phyloP scores from a whole-genome alignment of 176 grass and related monocot species.

The Poa pratensis region DNA sequence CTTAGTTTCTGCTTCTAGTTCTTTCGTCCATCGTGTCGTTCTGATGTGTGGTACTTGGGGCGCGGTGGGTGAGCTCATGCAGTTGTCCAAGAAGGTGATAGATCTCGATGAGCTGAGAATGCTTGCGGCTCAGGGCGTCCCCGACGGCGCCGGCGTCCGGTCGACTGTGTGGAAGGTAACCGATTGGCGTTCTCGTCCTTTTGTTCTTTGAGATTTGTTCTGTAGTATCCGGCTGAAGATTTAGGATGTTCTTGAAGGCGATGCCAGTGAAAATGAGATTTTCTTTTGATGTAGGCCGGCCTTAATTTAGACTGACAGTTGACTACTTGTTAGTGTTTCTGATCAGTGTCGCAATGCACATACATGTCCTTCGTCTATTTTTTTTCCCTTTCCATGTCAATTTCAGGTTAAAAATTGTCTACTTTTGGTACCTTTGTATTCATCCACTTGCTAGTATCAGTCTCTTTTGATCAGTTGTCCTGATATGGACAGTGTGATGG shows the following conservation, averaged over 20 bases:
- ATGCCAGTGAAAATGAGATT: no score
- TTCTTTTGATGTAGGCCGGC: no score
- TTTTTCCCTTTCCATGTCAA: conserved; percentile 31
- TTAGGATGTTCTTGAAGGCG: neutral
- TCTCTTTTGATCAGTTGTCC: neutral
- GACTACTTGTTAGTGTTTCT: neutral
- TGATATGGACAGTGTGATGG: conserved; percentile 12
- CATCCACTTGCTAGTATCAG: conserved; percentile 2
- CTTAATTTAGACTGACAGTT: neutral
- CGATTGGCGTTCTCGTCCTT: neutral
- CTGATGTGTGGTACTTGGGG: neutral
- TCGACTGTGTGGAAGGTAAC: conserved; percentile 88
- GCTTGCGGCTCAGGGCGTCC: conserved; percentile 71
- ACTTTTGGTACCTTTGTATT: conserved; percentile 5
- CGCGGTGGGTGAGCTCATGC: conserved; percentile 2
- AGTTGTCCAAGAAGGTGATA: conserved; percentile 83
- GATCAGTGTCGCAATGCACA: neutral
- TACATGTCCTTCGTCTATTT: neutral
- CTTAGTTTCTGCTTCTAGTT: neutral
- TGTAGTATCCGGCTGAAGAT: neutral
- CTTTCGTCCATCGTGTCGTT: neutral
- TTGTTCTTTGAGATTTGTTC: neutral
- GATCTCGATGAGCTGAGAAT: conserved; percentile 81
- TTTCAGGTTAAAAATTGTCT: neutral
- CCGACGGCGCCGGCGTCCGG: conserved; percentile 71